phyloP scores from a whole-genome alignment of 257 asterid genomes.

The Nemophila menziesii region DNA sequence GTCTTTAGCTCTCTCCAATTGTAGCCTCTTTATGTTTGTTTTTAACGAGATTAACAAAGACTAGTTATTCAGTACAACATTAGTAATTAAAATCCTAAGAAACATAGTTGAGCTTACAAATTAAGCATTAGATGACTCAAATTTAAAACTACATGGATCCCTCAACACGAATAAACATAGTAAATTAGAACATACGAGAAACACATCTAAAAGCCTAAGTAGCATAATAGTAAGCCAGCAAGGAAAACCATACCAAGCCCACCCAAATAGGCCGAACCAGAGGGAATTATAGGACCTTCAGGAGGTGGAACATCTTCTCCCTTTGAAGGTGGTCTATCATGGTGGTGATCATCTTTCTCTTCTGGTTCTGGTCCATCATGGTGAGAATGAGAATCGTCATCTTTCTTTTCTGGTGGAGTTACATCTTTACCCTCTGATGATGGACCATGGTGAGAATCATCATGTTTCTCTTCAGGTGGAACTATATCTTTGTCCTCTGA shows the following conservation, averaged over 20 bases:
- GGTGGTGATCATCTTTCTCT: too few relatives aligned
- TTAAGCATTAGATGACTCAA: too few relatives aligned
- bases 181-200: background rate
- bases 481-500: background rate
- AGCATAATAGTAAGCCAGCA: conserved; percentile 6
- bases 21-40: too few relatives aligned
- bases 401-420: background rate
- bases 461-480: background rate
- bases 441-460: background rate
- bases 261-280: conserved; percentile 3
- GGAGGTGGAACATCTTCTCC: background rate
- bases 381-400: too few relatives aligned
- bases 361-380: conserved; percentile 1
- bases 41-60: background rate
- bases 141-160: background rate
- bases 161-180: background rate
- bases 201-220: conserved; percentile 1
- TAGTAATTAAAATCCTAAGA: background rate
- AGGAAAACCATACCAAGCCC: background rate
- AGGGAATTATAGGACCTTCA: conserved; percentile 6
- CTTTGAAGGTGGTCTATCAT: too few relatives aligned
- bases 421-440: background rate
- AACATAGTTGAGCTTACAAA: too few relatives aligned
- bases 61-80: background rate
- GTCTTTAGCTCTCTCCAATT: too few relatives aligned